Percentiles rank a stretch among this genome's conserved stretches.
Conservation (phyloP, 2,329 filamentous ascomycete genomes). For the Pseudogymnoascus verrucosus region DNA sequence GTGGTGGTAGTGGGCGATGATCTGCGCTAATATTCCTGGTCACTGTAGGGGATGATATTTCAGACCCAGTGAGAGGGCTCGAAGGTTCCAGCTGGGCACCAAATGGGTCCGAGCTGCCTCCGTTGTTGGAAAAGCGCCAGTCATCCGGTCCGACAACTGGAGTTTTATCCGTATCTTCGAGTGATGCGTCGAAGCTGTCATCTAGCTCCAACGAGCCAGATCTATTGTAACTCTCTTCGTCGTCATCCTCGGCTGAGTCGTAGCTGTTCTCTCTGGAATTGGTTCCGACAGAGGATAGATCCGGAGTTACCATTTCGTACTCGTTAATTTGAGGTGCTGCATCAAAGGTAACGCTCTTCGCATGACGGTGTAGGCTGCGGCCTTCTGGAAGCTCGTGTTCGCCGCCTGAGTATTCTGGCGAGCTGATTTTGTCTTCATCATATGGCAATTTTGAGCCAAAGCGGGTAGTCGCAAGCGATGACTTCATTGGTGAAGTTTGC, state of each 20-base stretch:
- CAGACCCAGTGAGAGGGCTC: constrained; percentile 47
- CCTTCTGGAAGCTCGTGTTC: constrained; percentile 56
- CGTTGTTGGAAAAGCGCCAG: constrained; percentile 67
- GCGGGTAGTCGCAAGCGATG: constrained; percentile 65
- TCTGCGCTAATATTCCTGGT: constrained; percentile 66
- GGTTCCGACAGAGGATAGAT: constrained; percentile 84
- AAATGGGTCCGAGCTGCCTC: constrained; percentile 15
- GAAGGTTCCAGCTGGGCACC: constrained; percentile 29
- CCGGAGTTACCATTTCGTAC: constrained; percentile 95
- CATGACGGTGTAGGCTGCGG: constrained; percentile 67
- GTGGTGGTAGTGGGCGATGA: constrained; percentile 75
- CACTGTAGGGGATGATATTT: constrained; percentile 20
- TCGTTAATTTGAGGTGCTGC: constrained; percentile 90
- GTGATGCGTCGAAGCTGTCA: constrained; percentile 90
- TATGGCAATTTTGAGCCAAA: constrained; percentile 55
- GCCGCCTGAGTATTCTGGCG: constrained; percentile 57
- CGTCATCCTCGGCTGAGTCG: constrained; percentile 71
- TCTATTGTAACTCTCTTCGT: constrained; percentile 49
- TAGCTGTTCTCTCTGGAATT: constrained; percentile 90
- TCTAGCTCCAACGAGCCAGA: constrained; percentile 49
- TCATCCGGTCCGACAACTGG: constrained; percentile 96
- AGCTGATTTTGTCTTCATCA: constrained; percentile 59
- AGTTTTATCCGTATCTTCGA: constrained; percentile 95
- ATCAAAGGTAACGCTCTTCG: constrained; percentile 97
- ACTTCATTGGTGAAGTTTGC: constrained; percentile 76